phyloP scores from a whole-genome alignment of 176 grass and related monocot species.

The Coix lacrymajobi region DNA sequence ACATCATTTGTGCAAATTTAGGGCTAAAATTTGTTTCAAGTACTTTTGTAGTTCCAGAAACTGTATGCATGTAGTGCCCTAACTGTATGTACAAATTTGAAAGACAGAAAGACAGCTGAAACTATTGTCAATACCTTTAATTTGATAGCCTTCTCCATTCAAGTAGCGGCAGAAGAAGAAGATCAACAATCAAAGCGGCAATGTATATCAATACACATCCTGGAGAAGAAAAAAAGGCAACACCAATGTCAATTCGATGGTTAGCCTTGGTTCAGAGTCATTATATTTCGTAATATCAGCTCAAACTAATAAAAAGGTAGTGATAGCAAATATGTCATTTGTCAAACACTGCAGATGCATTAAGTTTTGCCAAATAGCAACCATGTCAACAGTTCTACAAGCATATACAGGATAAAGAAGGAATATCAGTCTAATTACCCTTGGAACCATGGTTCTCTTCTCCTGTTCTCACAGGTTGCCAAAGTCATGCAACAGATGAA shows the following conservation, averaged over 20 bases:
- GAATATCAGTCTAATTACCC: slow-evolving; percentile 21
- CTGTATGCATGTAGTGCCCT: background rate
- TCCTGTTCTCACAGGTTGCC: background rate
- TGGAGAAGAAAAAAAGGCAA: slow-evolving; percentile 7
- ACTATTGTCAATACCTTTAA: slow-evolving; percentile 8
- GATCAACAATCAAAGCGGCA: background rate
- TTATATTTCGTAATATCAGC: background rate
- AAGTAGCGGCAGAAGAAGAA: background rate
- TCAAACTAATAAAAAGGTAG: background rate
- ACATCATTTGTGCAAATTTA: background rate
- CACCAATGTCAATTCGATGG: background rate
- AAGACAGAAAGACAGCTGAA: background rate
- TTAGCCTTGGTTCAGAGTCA: background rate
- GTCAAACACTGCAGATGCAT: background rate
- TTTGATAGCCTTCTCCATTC: background rate
- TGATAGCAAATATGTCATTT: background rate
- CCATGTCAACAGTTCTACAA: background rate
- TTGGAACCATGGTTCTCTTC: background rate
- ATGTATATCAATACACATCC: slow-evolving; percentile 1
- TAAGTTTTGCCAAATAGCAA: background rate
- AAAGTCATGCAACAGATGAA: background rate
- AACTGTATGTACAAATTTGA: background rate
- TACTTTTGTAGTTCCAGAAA: background rate
- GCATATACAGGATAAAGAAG: slow-evolving; percentile 5
- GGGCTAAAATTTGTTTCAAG: background rate